Percentiles rank a stretch among this genome's conserved stretches.
Evolutionary conservation across 129 eudicot genomes (phyloP).

Genomic region (Centaurea solstitialis): DNA sequence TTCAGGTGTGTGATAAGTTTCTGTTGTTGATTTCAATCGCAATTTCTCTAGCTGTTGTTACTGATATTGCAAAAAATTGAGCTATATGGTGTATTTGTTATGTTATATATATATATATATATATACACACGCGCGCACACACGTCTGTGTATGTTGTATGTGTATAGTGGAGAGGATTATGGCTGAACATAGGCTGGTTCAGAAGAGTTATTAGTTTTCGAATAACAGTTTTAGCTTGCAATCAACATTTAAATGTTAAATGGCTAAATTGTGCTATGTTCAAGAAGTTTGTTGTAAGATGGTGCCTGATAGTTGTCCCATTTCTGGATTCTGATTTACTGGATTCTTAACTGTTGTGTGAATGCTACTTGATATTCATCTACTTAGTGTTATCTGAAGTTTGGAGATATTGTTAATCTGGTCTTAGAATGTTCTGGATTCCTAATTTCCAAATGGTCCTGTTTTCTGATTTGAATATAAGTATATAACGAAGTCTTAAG

Average conservation of each 20-base stretch:
- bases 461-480: neutral
- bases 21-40: neutral
- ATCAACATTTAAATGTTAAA: neutral
- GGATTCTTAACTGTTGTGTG: neutral
- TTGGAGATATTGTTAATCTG: neutral
- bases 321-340: neutral
- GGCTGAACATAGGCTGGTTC: neutral
- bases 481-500: neutral
- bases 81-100: neutral
- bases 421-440: neutral
- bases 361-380: neutral
- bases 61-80: neutral
- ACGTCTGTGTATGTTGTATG: neutral
- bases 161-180: neutral
- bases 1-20: slow-evolving; percentile 63
- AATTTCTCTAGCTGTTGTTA: neutral
- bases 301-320: neutral
- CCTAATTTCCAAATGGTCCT: neutral
- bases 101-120: neutral
- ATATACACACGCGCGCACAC: no score
- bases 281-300: neutral
- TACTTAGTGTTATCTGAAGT: neutral
- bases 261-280: neutral
- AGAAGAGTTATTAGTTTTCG: neutral
- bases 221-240: neutral